Evolutionary conservation across 139 green algal genomes (phyloP).

Genomic region (Eudorina sp.): DNA sequence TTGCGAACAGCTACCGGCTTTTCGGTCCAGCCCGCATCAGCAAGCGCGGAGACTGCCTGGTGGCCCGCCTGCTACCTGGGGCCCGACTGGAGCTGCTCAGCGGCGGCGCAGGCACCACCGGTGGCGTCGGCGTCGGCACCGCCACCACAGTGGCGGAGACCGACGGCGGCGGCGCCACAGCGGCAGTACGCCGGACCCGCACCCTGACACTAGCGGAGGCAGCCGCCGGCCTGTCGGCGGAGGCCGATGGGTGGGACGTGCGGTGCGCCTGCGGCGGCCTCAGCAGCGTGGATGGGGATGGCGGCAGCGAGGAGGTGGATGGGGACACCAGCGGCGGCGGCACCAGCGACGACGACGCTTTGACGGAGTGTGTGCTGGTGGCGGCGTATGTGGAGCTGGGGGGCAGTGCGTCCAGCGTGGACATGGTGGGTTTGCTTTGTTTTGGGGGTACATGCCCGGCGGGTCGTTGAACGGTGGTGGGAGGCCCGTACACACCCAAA

Average conservation of each 20-base stretch:
- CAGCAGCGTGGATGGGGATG: background rate
- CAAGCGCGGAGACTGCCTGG: conserved; percentile 16
- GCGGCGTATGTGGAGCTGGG: conserved; percentile 35
- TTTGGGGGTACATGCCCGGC: no score
- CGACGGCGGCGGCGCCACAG: background rate
- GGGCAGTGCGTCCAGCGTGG: conserved; percentile 23
- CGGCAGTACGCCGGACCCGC: background rate
- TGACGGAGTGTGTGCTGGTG: conserved; percentile 39
- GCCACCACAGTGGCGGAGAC: background rate
- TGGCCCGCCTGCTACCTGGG: conserved; percentile 10
- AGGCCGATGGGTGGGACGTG: background rate
- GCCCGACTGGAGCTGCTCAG: conserved; percentile 6
- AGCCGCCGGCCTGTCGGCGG: background rate
- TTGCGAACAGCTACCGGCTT: conserved; percentile 21
- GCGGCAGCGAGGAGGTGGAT: background rate
- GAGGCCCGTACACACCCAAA: no score
- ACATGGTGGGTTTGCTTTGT: background rate
- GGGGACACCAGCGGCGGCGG: background rate
- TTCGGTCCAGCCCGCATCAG: conserved; percentile 16
- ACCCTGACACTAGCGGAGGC: background rate
- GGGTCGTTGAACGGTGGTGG: no score
- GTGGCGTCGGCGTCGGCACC: background rate
- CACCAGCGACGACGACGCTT: background rate
- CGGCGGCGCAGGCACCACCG: background rate
- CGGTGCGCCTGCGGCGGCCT: background rate